Conservation (phyloP, 192 early-diverging fungal genomes). For the Coemansia sp. region DNA sequence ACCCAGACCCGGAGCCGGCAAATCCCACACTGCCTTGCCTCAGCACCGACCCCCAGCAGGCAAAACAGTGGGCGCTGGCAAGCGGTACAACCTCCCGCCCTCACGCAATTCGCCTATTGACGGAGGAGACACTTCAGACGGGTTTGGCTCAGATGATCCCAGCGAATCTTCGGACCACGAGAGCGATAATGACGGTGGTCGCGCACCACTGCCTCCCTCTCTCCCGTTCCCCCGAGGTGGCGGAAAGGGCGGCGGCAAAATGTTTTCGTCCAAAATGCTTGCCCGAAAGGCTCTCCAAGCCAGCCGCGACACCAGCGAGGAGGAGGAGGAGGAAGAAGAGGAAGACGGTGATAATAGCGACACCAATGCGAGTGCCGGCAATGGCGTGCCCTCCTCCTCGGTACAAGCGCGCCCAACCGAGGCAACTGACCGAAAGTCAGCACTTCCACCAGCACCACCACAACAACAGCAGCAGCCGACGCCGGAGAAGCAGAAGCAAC, state of each 20-base stretch:
- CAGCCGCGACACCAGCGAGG: conserved; percentile 30
- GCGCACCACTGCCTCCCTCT: not conserved
- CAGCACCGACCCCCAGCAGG: conserved; percentile 28
- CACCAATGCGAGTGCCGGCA: not conserved
- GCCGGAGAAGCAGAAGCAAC: too few species aligned
- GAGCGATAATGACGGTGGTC: not conserved
- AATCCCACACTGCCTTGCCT: not conserved
- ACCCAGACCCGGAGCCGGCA: conserved; percentile 13
- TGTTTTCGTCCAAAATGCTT: conserved; percentile 57
- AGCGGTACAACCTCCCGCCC: conserved; percentile 31
- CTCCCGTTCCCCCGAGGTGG: conserved; percentile 21
- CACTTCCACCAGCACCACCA: not conserved
- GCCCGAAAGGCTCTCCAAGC: conserved; percentile 39
- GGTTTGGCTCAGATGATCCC: conserved; percentile 6
- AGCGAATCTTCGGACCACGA: conserved; percentile 5
- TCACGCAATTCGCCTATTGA: conserved; percentile 31
- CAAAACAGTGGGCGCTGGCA: conserved; percentile 48
- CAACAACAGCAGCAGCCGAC: conserved; percentile 15
- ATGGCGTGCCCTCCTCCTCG: not conserved
- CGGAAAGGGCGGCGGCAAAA: conserved; percentile 55
- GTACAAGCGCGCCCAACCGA: not conserved
- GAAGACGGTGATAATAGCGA: not conserved
- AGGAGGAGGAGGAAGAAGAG: conserved; percentile 2
- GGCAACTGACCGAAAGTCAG: not conserved
- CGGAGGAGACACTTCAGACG: conserved; percentile 8